These are phyloP conservation scores for Arthrobotrys conoides DNA, from an alignment of 2,329 filamentous ascomycete species.

Conservation along the genomic window DNA sequence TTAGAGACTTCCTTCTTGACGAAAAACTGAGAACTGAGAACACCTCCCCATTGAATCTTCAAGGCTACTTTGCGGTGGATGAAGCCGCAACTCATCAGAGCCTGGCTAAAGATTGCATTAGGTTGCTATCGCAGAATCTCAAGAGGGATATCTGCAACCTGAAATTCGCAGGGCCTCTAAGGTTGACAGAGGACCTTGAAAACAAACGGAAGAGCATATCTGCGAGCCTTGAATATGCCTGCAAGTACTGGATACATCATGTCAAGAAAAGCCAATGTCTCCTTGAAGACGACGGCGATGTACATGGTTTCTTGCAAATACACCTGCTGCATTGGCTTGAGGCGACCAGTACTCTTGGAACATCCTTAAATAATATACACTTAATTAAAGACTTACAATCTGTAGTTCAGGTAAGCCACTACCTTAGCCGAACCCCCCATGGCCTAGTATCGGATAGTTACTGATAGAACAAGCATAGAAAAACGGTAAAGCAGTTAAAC, in stretches of 20 bases:
- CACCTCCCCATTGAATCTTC: not conserved
- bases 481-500: too few relatives aligned
- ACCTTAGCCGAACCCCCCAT: not conserved
- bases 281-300: not conserved
- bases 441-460: not conserved
- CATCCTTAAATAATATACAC: conserved; percentile 2
- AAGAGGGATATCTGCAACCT: conserved; percentile 67
- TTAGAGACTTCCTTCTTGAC: conserved; percentile 65
- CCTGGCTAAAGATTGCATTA: conserved; percentile 66
- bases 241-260: conserved; percentile 35
- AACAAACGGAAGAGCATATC: conserved; percentile 62
- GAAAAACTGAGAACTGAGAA: conserved; percentile 45
- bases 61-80: conserved; percentile 66
- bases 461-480: not conserved
- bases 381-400: conserved; percentile 4
- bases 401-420: conserved; percentile 18
- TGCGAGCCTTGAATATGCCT: conserved; percentile 65
- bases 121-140: conserved; percentile 66
- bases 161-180: conserved; percentile 63
- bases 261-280: not conserved
- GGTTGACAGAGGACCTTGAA: conserved; percentile 62
- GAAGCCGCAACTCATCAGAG: conserved; percentile 65
- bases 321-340: conserved; percentile 46
- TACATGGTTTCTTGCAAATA: conserved; percentile 12
- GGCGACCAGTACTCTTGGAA: conserved; percentile 19